Evolutionary conservation across 352 stramenopile genomes (phyloP).

Genomic region (Pythium grandisporangium): DNA sequence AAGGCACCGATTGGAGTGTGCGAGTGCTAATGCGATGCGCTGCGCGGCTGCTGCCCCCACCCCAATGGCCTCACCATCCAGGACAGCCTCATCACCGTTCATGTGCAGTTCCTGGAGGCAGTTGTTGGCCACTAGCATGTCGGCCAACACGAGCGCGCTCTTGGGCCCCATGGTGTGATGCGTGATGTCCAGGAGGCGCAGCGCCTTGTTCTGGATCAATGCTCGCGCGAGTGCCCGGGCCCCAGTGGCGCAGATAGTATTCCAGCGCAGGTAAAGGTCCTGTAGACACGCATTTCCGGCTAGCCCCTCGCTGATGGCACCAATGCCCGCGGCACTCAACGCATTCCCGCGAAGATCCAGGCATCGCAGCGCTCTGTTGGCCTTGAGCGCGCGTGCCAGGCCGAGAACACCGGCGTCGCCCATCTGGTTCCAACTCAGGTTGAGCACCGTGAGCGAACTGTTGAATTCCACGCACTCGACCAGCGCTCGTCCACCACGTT

Average conservation of each 20-base stretch:
- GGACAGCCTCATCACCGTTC: constrained; percentile 45
- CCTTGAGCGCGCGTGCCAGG: constrained; percentile 30
- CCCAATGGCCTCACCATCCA: constrained; percentile 26
- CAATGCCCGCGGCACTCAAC: constrained; percentile 33
- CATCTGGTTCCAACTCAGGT: constrained; percentile 72
- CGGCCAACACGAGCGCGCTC: constrained; percentile 46
- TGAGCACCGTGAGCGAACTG: constrained; percentile 44
- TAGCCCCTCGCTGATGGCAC: constrained; percentile 44
- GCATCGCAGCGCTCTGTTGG: constrained; percentile 33
- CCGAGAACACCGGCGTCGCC: constrained; percentile 41
- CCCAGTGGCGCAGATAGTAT: constrained; percentile 38
- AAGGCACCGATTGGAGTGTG: constrained; percentile 37
- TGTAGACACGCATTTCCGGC: constrained; percentile 39
- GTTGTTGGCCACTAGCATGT: constrained; percentile 49
- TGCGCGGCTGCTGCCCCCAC: constrained; percentile 41
- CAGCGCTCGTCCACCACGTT: constrained; percentile 38
- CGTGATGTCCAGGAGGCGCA: constrained; percentile 60
- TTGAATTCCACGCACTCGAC: constrained; percentile 54
- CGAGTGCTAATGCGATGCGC: constrained; percentile 36
- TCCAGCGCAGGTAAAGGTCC: constrained; percentile 71
- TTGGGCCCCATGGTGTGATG: constrained; percentile 55
- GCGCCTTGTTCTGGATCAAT: constrained; percentile 42
- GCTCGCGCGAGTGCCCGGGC: constrained; percentile 47
- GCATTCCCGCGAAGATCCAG: constrained; percentile 69
- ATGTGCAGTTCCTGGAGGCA: constrained; percentile 51